A percentile compares a stretch with the other conserved stretches of the same genome.
Evolutionary conservation across 2,329 filamentous ascomycete species (phyloP).

Genomic region (Pseudopyrenochaeta lycopersici): DNA sequence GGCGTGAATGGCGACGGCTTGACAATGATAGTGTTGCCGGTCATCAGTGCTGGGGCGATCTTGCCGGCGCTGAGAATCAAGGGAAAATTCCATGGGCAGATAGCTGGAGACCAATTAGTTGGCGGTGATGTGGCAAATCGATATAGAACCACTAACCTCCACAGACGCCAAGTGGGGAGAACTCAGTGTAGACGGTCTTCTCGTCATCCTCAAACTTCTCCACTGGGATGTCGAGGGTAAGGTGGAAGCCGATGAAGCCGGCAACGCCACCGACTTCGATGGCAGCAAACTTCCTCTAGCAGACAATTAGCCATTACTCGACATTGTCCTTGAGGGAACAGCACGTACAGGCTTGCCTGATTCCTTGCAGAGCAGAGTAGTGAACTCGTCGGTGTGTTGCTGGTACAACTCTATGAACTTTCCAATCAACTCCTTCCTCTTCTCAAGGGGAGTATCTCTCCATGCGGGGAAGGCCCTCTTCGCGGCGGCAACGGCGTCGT

Average conservation of each 20-base stretch:
- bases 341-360: slow-evolving; percentile 46
- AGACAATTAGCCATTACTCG: slow-evolving; percentile 10
- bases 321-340: no score
- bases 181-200: slow-evolving; percentile 57
- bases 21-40: slow-evolving; percentile 65
- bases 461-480: slow-evolving; percentile 59
- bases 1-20: slow-evolving; percentile 68
- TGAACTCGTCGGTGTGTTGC: slow-evolving; percentile 41
- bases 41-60: slow-evolving; percentile 65
- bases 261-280: slow-evolving; percentile 50
- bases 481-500: slow-evolving; percentile 60
- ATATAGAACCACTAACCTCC: slow-evolving; percentile 21
- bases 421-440: slow-evolving; percentile 43
- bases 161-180: slow-evolving; percentile 59
- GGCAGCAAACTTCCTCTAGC: slow-evolving; percentile 51
- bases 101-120: slow-evolving; percentile 23
- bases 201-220: slow-evolving; percentile 56
- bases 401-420: slow-evolving; percentile 37
- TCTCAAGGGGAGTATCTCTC: slow-evolving; percentile 46
- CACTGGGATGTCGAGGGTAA: slow-evolving; percentile 42
- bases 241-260: slow-evolving; percentile 51
- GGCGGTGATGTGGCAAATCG: not conserved
- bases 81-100: slow-evolving; percentile 61
- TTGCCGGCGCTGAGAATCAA: slow-evolving; percentile 64
- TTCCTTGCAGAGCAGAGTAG: slow-evolving; percentile 45